Base-by-base conservation (phyloP, 1,284 basidiomycete genomes). In the Malassezia equina region DNA sequence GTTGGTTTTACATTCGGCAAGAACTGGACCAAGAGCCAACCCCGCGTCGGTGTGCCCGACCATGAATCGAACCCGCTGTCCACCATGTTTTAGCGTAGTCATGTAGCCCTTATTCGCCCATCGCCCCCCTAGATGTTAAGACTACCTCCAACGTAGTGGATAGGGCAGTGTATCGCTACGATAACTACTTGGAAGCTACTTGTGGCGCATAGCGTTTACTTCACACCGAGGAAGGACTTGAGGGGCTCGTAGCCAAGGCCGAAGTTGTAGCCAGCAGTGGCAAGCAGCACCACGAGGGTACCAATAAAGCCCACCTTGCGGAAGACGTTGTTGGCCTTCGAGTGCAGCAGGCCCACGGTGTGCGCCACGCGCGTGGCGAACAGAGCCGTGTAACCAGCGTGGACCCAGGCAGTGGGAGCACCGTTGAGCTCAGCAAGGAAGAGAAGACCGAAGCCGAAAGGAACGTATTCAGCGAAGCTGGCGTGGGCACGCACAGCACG, bases 1-100 rank as follows among this genome's bases (percentile, higher is more conserved):
- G 88, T 94, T 58, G 93, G 94, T 3, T 99, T 98, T 75, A 98
- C 94, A 2, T 96, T 96, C 61, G 69, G 69, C 48, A 74, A 73
- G 60, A 73, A 72, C 53, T 60, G 61, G 62, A 63, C 58, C 34
- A 62, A 69, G 32, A 45, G 58, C 32, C 52, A 59, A 9, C 45
- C 55, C 15, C 53, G n/a, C 17, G 27, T 25, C n/a, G 11, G 29
- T 8, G 34, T 25, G 28, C 42, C 32, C 23, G 48, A 40, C 28
- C 54, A 42, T 15, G 44, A 47, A 27, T 32, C 42, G 19, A 51
- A 24, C 19, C 45, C 34, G 9, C 29, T 56, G 23, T 41, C 43
- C 3, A 56, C 49, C 15, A 56, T 56, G 54, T 56, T 56, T 23
- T 56, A 51, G 39, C 24, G 5, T 24, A 19, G 41, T 24, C 7